Evolutionary conservation across 176 grass and related monocot genomes (phyloP), one percentile per base, ranked within the genome.

Genomic region (Dendrocalamus sinicus): DNA sequence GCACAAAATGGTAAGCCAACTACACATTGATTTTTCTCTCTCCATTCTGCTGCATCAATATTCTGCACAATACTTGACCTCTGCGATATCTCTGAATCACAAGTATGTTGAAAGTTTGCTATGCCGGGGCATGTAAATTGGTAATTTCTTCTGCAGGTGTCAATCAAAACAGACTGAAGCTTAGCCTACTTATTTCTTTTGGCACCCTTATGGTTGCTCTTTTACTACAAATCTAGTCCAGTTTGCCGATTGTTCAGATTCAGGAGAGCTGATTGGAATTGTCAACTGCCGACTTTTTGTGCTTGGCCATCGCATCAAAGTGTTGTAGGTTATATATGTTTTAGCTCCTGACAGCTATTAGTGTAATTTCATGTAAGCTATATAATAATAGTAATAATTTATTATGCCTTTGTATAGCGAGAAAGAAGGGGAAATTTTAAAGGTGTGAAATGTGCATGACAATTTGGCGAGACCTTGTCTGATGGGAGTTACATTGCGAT

Each of bases 1-100:
- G 86, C 91, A 24, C 76, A 89, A 71, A 89, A 86, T 32, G 92
- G 94, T 97, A 85, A 92, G 83, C 70, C 61, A 82, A 53, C 9
- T 72, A 45, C 45, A 57, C 78, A 5, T 82, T 37, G 3, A 14
- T 79, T 24, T 55, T 37, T 50, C 54, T 77, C 13, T 59, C 12
- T 48, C 44, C 20, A n/a, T 74, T 30, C 5, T 77, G 35, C 65
- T 54, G 58, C 10, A 26, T 74, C 17, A 55, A 30, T 78, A 67
- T 54, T 80, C n/a, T 5, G 52, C 63, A 51, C 15, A 26, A 69
- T 55, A 41, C 7, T 51, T 62, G 52, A 85, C 22, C 28, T 84
- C n/a, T 35, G 64, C 43, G 43, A 26, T 59, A 47, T 47, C 0
- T 81, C 12, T 70, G 45, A 12, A 71, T 23, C 43, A 52, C 17